Conservation (phyloP, 257 asterid species). For the Vinca minor region DNA sequence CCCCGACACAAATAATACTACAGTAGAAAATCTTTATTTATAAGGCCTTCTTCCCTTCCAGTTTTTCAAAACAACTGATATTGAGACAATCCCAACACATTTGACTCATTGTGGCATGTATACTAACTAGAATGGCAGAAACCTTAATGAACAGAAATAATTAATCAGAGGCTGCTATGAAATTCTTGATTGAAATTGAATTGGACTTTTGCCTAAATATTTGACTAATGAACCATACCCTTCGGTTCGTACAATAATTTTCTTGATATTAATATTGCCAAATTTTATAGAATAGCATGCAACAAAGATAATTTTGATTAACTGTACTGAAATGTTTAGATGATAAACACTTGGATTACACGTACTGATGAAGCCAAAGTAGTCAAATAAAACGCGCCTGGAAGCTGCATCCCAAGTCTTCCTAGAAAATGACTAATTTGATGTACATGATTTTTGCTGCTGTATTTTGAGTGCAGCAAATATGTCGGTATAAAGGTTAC, state of each 20-base stretch:
- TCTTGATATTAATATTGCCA: neutral
- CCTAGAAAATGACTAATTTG: neutral
- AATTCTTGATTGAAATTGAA: neutral
- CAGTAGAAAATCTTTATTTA: no score
- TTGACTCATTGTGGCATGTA: neutral
- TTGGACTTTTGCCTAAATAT: neutral
- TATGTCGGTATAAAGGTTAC: no score
- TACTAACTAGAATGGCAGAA: neutral
- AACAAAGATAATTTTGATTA: neutral
- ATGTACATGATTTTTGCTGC: no score
- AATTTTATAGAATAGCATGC: neutral
- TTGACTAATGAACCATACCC: neutral
- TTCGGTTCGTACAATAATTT: no score
- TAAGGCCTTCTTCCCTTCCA: no score
- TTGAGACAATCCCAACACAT: no score
- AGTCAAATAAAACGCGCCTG: neutral
- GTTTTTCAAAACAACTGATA: no score
- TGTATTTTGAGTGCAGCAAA: no score
- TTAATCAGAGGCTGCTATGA: neutral
- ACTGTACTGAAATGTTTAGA: neutral
- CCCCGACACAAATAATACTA: no score
- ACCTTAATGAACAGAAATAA: neutral
- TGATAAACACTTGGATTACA: neutral
- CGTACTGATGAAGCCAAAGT: neutral
- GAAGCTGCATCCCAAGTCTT: slow-evolving; percentile 9